A percentile compares a stretch with the other conserved stretches of the same genome.
phyloP scores from a whole-genome alignment of 345 rosid species.

The Microcos paniculata region DNA sequence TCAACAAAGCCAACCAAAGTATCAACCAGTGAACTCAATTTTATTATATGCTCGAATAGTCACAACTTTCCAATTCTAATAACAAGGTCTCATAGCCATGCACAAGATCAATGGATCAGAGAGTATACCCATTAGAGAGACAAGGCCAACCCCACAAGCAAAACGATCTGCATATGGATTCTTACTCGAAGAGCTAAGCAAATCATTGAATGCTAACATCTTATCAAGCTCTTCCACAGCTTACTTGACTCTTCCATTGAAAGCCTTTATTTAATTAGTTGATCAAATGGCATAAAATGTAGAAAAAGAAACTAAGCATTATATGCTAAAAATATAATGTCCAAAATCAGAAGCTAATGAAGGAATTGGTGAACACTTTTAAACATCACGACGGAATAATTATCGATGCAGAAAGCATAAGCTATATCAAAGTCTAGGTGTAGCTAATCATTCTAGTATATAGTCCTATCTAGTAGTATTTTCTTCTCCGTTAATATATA shows the following conservation, averaged over 20 bases:
- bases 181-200: conserved; percentile 60
- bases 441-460: conserved; percentile 30
- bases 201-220: conserved; percentile 69
- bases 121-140: conserved; percentile 71
- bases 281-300: neutral
- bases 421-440: neutral
- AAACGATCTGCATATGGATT: conserved; percentile 66
- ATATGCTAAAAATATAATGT: neutral
- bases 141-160: conserved; percentile 80
- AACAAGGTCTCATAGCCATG: neutral
- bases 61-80: neutral
- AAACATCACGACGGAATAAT: neutral
- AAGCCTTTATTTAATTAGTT: conserved; percentile 29
- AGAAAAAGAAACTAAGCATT: neutral
- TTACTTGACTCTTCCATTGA: conserved; percentile 60
- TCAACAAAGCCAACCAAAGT: neutral
- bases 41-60: neutral
- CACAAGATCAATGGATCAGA: conserved; percentile 11
- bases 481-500: too few relatives aligned
- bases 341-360: neutral
- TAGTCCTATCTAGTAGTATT: too few relatives aligned
- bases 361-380: neutral
- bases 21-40: neutral
- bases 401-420: neutral
- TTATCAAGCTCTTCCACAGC: conserved; percentile 78